Evolutionary conservation across 2,329 filamentous ascomycete species (phyloP).

Genomic region (Xenoacremonium recifei): DNA sequence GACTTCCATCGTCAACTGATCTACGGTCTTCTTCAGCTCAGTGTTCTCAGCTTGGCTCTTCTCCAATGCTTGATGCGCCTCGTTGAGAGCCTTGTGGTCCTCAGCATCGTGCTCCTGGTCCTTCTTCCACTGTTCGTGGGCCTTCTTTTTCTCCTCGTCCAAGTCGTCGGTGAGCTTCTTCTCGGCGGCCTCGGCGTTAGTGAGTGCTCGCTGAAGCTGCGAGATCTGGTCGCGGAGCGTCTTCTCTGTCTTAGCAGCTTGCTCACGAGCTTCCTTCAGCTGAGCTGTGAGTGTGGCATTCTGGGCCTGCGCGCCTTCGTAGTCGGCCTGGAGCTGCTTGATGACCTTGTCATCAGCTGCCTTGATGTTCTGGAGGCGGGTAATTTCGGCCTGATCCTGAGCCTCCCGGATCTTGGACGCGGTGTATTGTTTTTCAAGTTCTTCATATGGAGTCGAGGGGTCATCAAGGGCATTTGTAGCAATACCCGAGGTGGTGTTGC

Average conservation of each 20-base stretch:
- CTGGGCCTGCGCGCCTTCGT: neutral
- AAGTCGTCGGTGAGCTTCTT: conserved; percentile 1
- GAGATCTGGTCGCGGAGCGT: conserved; percentile 1
- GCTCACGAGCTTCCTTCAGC: neutral
- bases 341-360: neutral
- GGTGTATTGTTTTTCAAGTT: conserved; percentile 7
- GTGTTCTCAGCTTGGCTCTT: neutral
- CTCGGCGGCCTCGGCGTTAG: conserved; percentile 1
- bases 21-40: conserved; percentile 4
- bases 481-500: neutral
- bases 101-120: conserved; percentile 3
- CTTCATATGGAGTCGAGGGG: conserved; percentile 3
- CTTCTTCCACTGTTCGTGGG: conserved; percentile 7
- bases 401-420: neutral
- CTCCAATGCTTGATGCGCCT: conserved; percentile 1
- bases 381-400: conserved; percentile 1
- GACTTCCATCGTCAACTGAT: conserved; percentile 2
- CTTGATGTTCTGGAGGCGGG: conserved; percentile 1
- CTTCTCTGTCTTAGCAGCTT: neutral
- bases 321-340: conserved; percentile 1
- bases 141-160: conserved; percentile 6
- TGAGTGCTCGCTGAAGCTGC: neutral
- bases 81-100: conserved; percentile 7
- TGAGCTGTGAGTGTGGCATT: neutral
- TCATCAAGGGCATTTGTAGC: conserved; percentile 5